Evolutionary conservation across 169 alveolate genomes (phyloP).

Genomic region (Plasmodium blacklocki): DNA sequence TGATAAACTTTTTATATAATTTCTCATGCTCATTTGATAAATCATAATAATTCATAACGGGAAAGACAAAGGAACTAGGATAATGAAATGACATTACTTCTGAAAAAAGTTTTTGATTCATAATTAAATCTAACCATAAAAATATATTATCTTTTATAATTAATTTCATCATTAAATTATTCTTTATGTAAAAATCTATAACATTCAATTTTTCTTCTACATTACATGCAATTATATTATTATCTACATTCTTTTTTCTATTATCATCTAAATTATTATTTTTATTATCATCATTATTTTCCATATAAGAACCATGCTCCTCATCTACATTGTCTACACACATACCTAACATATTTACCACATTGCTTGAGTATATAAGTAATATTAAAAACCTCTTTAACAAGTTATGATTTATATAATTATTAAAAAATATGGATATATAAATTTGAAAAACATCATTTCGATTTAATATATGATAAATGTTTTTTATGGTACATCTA

Average conservation of each 20-base stretch:
- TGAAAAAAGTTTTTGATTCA: slow-evolving; percentile 45
- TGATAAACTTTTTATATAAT: neutral
- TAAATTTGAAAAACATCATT: slow-evolving; percentile 44
- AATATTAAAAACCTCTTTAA: slow-evolving; percentile 63
- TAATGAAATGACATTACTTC: slow-evolving; percentile 46
- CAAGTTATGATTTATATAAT: slow-evolving; percentile 21
- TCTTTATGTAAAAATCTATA: slow-evolving; percentile 25
- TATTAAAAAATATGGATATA: slow-evolving; percentile 51
- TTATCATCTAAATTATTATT: neutral
- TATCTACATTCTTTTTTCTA: neutral
- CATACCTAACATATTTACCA: slow-evolving; percentile 13
- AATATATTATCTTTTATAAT: slow-evolving; percentile 45
- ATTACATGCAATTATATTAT: neutral
- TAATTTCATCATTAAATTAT: slow-evolving; percentile 39
- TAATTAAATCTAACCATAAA: slow-evolving; percentile 46
- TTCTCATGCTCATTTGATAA: slow-evolving; percentile 12
- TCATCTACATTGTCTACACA: neutral
- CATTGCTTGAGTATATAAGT: slow-evolving; percentile 44
- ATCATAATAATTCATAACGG: slow-evolving; percentile 60
- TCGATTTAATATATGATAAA: slow-evolving; percentile 35
- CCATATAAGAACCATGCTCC: neutral
- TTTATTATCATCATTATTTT: slow-evolving; percentile 2
- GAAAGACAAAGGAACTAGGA: slow-evolving; percentile 66
- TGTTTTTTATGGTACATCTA: slow-evolving; percentile 13
- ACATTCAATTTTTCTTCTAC: neutral